Conservation (phyloP, 2,329 filamentous ascomycete genomes). For the Chaetomiaceae sp. region DNA sequence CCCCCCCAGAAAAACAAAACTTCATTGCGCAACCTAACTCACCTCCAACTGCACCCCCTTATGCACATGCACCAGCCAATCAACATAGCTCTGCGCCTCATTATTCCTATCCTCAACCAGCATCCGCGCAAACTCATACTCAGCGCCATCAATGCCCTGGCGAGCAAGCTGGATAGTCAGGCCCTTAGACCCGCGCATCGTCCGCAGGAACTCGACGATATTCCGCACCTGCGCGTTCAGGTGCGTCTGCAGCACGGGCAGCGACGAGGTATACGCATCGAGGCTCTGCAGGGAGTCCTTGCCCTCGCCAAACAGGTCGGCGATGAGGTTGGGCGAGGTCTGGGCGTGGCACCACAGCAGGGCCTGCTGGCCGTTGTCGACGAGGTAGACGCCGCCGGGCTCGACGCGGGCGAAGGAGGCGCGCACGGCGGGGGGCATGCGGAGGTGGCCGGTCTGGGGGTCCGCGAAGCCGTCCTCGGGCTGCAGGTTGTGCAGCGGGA, state of each 20-base stretch:
- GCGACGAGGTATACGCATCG: constrained; percentile 71
- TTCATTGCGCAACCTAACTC: no score
- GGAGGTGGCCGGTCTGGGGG: constrained; percentile 68
- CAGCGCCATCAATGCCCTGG: constrained; percentile 88
- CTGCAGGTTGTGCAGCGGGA: constrained; percentile 83
- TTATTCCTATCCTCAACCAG: constrained; percentile 94
- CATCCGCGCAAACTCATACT: constrained; percentile 91
- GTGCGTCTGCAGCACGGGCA: constrained; percentile 85
- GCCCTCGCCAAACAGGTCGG: constrained; percentile 82
- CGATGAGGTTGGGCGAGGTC: constrained; percentile 84
- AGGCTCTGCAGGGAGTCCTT: constrained; percentile 66
- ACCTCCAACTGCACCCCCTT: constrained; percentile 88
- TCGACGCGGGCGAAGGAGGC: constrained; percentile 85
- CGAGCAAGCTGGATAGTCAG: constrained; percentile 84
- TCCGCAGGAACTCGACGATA: constrained; percentile 79
- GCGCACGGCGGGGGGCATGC: constrained; percentile 73
- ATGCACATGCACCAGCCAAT: constrained; percentile 96
- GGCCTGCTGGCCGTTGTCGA: constrained; percentile 91
- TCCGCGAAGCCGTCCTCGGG: constrained; percentile 91
- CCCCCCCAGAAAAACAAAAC: no score
- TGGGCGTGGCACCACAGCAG: constrained; percentile 89
- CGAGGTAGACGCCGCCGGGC: constrained; percentile 86
- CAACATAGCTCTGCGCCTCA: constrained; percentile 95
- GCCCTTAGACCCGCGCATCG: constrained; percentile 78
- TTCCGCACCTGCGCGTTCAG: constrained; percentile 94